Evolutionary conservation across 1,284 basidiomycete genomes (phyloP), one percentile per base, ranked within the genome.

Genomic region (Meira nashicola): DNA sequence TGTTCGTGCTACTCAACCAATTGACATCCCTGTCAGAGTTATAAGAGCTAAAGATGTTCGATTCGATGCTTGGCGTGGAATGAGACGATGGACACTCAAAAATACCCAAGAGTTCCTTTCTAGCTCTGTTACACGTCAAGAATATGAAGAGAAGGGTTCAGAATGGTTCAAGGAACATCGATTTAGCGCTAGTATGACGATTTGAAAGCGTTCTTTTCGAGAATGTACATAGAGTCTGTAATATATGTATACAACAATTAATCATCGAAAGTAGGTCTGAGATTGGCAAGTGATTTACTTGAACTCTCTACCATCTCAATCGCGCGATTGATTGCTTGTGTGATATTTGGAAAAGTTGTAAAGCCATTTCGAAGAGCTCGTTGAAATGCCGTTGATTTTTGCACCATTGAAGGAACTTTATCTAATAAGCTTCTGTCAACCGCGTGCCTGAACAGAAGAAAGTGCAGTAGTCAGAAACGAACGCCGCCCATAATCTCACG

Each of bases 131-230:
- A 89, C 88, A 2, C 85, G 83, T 69, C 85, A 83, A 3, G 90
- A 95, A 73, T 99, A 96, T 67, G 86, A 92, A 2, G 95, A 99
- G 79, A 86, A 86, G 80, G 95, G 95, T 0, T 85, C 86, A 1
- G 93, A 97, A 78, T 84, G 80, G 77, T 74, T 84, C 67, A 82
- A 82, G 69, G 83, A 82, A 62, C 82, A 84, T 70, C 70, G 66
- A 2, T 81, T 80, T 79, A 79, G 37, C 33, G 46, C 57, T 5
- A 54, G 10, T 0, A 52, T 55, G 54, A 17, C 17, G 9, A 17
- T 44, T 25, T 44, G 43, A 17, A 3, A 9, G 3, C 2, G 9
- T 4, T 17, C 17, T 17, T 17, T 17, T 9, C 3, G 4, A 4
- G 8, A 44, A 17, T 44, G 17, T 44, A 25, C 43, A 17, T 4